Evolutionary conservation across 148 eudicot genomes (phyloP).

Genomic region (Hydrangea macrophylla): DNA sequence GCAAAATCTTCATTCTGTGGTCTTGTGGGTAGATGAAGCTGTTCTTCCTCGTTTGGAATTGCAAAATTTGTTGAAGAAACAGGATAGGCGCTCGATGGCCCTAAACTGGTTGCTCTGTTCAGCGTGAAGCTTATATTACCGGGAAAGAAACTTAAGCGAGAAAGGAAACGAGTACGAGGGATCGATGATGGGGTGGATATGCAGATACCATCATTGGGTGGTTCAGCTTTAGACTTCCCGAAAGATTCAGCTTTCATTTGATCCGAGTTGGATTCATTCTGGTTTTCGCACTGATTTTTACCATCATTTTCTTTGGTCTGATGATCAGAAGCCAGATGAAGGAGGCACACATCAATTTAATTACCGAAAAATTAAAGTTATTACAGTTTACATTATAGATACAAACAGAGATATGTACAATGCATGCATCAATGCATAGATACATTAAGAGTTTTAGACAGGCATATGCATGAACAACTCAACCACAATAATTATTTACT

Average conservation of each 20-base stretch:
- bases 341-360: constrained; percentile 6
- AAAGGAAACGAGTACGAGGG: constrained; percentile 58
- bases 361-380: background rate
- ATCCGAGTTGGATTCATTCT: constrained; percentile 32
- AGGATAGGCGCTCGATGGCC: constrained; percentile 52
- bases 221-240: constrained; percentile 42
- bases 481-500: no score
- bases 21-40: constrained; percentile 32
- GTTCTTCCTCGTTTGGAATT: constrained; percentile 39
- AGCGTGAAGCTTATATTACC: constrained; percentile 82
- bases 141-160: constrained; percentile 73
- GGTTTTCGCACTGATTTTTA: constrained; percentile 20
- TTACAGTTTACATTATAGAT: no score
- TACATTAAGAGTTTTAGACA: no score
- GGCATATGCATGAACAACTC: no score
- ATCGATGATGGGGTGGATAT: constrained; percentile 47
- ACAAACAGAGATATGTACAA: no score
- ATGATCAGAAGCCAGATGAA: constrained; percentile 40
- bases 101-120: constrained; percentile 59
- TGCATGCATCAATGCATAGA: no score
- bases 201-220: constrained; percentile 38
- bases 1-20: constrained; percentile 31
- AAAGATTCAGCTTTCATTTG: constrained; percentile 45
- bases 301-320: constrained; percentile 29
- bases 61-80: constrained; percentile 47